Base-by-base conservation (phyloP, 371 early-diverging fungal species). In the Rhizopus stolonifer region DNA sequence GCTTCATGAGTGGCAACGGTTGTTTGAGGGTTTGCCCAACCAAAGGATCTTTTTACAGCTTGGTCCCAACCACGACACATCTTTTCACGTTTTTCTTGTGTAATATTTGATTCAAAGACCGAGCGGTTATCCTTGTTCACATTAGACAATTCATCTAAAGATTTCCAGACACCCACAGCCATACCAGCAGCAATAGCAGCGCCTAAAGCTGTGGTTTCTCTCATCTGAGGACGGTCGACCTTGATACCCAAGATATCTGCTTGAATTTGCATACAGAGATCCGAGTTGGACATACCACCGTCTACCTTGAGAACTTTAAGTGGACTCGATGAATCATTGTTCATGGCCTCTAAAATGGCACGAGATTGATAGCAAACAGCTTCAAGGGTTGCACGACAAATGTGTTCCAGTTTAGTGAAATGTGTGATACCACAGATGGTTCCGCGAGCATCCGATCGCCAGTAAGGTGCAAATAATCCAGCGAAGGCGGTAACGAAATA, bases 401-500 rank as follows among this genome's bases (percentile, higher is more conserved):
- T 78, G 65, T 98, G 96, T 23, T 83, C 77, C 44, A 86, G 84
- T 40, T 79, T 92, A 1, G 95, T 90, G 61, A 81, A 93, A 56
- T 90, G 91, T 0, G 96, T 93, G 49, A 98, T 65, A 5, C 98
- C 98, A 52, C 90, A 82, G 38, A 97, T 87, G 40, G 85, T 81
- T 15, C 96, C 96, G 17, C 94, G 85, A 2, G 94, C 96, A 71
- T 95, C 95, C 43, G 85, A 83, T 17, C 91, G 80, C 98, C 96
- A 96, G 70, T 96, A 90, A 5, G 96, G 98, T 2, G 98, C 95
- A 79, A 93, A 95, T 19, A 96, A 81, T 0, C 98, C 96, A 21
- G 86, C 82, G 64, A 96, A 94, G 0, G 98, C 96, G 0, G 96
- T 93, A 39, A 96, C 95, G 80, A 96, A 98, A 70, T 93, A 92